Percentiles rank a stretch among this genome's conserved stretches.
Evolutionary conservation across 1,284 basidiomycete genomes (phyloP).

Genomic region (Moesziomyces antarcticus): DNA sequence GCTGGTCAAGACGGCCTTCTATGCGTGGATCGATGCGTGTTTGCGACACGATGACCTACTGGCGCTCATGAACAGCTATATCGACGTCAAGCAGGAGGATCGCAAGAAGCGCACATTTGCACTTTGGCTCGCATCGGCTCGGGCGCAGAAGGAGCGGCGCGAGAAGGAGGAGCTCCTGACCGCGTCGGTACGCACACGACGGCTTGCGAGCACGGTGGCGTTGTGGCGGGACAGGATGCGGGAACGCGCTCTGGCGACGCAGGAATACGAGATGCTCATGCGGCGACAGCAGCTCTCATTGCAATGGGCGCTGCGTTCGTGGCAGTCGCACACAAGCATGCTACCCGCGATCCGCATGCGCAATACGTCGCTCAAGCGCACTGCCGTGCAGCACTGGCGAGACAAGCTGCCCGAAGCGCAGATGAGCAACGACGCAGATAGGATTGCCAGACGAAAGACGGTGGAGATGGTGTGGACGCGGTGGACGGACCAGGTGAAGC

Average conservation of each 20-base stretch:
- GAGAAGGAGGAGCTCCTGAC: conserved; percentile 18
- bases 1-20: conserved; percentile 37
- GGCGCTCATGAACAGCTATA: conserved; percentile 50
- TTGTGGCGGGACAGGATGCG: conserved; percentile 32
- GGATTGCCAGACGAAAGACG: neutral
- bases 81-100: conserved; percentile 52
- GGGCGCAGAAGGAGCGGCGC: conserved; percentile 18
- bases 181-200: neutral
- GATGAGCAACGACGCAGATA: conserved; percentile 15
- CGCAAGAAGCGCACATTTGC: conserved; percentile 17
- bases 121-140: conserved; percentile 29
- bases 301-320: conserved; percentile 16
- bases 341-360: conserved; percentile 49
- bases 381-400: conserved; percentile 23
- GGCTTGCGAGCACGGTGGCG: conserved; percentile 6
- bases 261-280: conserved; percentile 50
- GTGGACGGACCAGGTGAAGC: conserved; percentile 12
- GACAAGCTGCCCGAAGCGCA: conserved; percentile 22
- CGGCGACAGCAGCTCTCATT: conserved; percentile 34
- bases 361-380: conserved; percentile 27
- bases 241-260: conserved; percentile 25
- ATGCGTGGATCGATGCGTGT: conserved; percentile 49
- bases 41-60: conserved; percentile 48
- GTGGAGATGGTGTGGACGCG: conserved; percentile 8
- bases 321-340: conserved; percentile 30